These are phyloP conservation scores for Phytophthora syringae DNA, from an alignment of 352 stramenopile species.

Conservation along the genomic window DNA sequence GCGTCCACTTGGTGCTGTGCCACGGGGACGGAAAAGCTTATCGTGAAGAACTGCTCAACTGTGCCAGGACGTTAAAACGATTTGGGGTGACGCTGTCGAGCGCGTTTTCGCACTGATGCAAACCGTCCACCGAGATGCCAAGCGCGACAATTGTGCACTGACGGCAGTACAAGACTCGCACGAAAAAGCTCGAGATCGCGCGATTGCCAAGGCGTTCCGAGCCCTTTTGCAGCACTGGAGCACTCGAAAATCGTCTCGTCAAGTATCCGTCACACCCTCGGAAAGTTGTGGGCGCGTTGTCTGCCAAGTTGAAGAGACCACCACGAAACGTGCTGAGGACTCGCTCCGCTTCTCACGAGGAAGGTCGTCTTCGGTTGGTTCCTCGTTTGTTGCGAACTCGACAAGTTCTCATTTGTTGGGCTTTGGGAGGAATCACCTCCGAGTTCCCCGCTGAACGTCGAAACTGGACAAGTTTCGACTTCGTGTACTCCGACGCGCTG, in stretches of 20 bases:
- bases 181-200: slow-evolving; percentile 22
- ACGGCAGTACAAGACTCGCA: slow-evolving; percentile 3
- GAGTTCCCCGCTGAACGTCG: slow-evolving; percentile 3
- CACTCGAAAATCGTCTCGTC: slow-evolving; percentile 16
- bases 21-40: slow-evolving; percentile 23
- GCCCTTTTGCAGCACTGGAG: slow-evolving; percentile 32
- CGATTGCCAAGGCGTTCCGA: slow-evolving; percentile 32
- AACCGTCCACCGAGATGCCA: slow-evolving; percentile 4
- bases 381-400: not conserved
- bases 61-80: slow-evolving; percentile 27
- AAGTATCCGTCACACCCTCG: slow-evolving; percentile 22
- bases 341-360: slow-evolving; percentile 1
- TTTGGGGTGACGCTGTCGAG: slow-evolving; percentile 39
- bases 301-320: slow-evolving; percentile 28
- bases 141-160: not conserved
- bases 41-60: slow-evolving; percentile 41
- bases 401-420: not conserved
- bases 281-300: slow-evolving; percentile 11
- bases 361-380: not conserved
- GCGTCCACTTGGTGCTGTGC: slow-evolving; percentile 16
- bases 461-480: slow-evolving; percentile 12
- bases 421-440: slow-evolving; percentile 10
- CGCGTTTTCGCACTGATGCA: slow-evolving; percentile 39
- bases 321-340: not conserved
- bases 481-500: not conserved